These are phyloP conservation scores for Quercus ilex DNA, from an alignment of 306 rosid species.

Conservation along the genomic window DNA sequence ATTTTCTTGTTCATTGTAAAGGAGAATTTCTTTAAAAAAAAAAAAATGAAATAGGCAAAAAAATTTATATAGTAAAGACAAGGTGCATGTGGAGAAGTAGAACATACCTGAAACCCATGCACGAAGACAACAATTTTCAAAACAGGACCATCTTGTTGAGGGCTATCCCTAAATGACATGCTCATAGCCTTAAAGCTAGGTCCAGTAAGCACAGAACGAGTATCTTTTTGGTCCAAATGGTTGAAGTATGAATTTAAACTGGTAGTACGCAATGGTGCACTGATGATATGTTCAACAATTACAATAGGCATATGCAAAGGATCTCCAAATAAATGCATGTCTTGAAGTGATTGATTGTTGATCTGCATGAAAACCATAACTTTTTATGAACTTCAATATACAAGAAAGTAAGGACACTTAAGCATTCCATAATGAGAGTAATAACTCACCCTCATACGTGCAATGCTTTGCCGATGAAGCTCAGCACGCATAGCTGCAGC, in stretches of 20 bases:
- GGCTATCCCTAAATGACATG: slow-evolving; percentile 27
- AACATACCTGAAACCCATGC: slow-evolving; percentile 98
- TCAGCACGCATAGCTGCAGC: slow-evolving; percentile 75
- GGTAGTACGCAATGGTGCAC: slow-evolving; percentile 63
- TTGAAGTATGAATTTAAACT: slow-evolving; percentile 66
- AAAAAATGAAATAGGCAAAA: background rate
- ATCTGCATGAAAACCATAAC: slow-evolving; percentile 44
- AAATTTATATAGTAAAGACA: background rate
- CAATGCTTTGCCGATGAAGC: slow-evolving; percentile 81
- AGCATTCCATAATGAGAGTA: slow-evolving; percentile 12
- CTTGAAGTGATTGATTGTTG: slow-evolving; percentile 81
- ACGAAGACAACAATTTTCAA: slow-evolving; percentile 89
- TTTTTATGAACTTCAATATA: background rate
- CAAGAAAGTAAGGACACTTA: slow-evolving; percentile 11
- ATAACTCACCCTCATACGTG: slow-evolving; percentile 72
- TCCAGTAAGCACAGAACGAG: slow-evolving; percentile 29
- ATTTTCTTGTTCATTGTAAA: no score
- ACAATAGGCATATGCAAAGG: slow-evolving; percentile 72
- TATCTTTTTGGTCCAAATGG: slow-evolving; percentile 38
- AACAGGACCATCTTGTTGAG: slow-evolving; percentile 43
- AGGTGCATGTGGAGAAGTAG: slow-evolving; percentile 1
- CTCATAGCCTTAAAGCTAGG: slow-evolving; percentile 24
- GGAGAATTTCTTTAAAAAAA: background rate
- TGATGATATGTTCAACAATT: slow-evolving; percentile 78
- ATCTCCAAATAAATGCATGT: slow-evolving; percentile 83